Evolutionary conservation across 1,284 basidiomycete species (phyloP).

Genomic region (Sanguinoderma infundibulare): DNA sequence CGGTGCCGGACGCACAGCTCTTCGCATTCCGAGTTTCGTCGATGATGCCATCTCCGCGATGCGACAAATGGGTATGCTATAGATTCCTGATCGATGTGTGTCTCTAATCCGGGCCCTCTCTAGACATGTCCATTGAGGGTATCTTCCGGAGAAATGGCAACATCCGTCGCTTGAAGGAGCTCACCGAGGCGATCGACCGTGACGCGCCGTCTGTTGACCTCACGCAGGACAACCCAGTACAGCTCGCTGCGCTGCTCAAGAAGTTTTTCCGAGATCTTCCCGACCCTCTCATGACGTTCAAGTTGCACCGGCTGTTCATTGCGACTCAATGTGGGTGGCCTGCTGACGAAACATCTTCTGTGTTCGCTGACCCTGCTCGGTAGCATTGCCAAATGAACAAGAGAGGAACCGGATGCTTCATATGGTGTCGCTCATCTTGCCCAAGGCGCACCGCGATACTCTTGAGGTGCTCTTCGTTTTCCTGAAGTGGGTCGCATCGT

Average conservation of each 20-base stretch:
- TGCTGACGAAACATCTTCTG: neutral
- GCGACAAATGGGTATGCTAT: constrained; percentile 93
- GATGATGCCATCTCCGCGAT: constrained; percentile 98
- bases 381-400: constrained; percentile 76
- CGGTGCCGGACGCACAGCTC: constrained; percentile 83
- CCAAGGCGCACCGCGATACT: constrained; percentile 94
- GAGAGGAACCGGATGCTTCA: constrained; percentile 89
- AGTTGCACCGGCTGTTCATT: constrained; percentile 89
- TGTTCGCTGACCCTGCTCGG: constrained; percentile 12
- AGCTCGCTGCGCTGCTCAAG: constrained; percentile 95
- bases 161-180: constrained; percentile 89
- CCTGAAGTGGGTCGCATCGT: constrained; percentile 99
- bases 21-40: constrained; percentile 95
- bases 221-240: constrained; percentile 95
- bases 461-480: constrained; percentile 99
- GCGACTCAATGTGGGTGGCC: constrained; percentile 80
- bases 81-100: neutral
- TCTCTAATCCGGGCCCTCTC: constrained; percentile 4
- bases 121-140: constrained; percentile 98
- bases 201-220: constrained; percentile 91
- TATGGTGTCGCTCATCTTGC: constrained; percentile 86
- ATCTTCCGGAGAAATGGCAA: constrained; percentile 99
- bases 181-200: constrained; percentile 92
- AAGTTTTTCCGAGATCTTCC: constrained; percentile 97
- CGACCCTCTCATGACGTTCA: constrained; percentile 95